Conservation (phyloP, 106 monocot genomes). For the Dendrobium officinale region DNA sequence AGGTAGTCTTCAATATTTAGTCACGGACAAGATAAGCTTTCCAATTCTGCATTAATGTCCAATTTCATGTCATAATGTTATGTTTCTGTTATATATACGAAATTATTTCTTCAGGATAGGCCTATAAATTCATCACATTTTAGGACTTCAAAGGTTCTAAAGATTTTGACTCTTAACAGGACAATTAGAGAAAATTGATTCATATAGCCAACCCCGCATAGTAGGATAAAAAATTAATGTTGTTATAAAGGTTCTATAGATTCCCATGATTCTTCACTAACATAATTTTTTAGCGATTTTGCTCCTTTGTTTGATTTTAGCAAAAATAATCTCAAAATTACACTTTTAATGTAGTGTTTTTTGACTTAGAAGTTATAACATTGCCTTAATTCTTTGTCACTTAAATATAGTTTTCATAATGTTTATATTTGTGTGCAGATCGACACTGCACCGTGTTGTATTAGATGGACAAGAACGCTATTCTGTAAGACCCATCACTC, state of each 20-base stretch:
- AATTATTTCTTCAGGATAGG: background rate
- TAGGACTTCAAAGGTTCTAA: background rate
- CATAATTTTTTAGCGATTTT: background rate
- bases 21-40: background rate
- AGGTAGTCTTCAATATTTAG: background rate
- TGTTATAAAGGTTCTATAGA: too few relatives aligned
- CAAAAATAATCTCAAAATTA: background rate
- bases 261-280: too few relatives aligned
- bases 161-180: background rate
- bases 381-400: background rate
- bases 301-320: background rate
- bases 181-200: too few relatives aligned
- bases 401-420: background rate
- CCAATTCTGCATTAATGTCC: background rate
- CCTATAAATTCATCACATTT: background rate
- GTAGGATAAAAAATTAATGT: too few relatives aligned
- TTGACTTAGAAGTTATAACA: background rate
- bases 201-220: too few relatives aligned
- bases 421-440: background rate
- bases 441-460: slow-evolving; percentile 2
- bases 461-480: slow-evolving; percentile 2
- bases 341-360: background rate
- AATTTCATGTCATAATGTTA: background rate
- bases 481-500: background rate
- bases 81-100: background rate